These are phyloP conservation scores for Lentinula sp. DNA, from an alignment of 768 basidiomycete genomes.

Conservation along the genomic window DNA sequence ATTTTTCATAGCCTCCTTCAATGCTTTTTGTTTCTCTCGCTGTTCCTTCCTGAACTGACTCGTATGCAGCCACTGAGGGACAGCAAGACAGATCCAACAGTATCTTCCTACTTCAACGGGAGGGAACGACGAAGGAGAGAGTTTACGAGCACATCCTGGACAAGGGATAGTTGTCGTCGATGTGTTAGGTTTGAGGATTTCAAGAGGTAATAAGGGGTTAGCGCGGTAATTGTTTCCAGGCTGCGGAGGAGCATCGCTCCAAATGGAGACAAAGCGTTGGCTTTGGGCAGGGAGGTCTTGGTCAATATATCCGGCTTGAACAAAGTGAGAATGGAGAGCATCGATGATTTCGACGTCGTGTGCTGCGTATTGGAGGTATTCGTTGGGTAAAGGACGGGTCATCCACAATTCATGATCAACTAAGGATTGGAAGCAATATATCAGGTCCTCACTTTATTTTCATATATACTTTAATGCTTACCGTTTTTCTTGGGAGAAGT, in stretches of 20 bases:
- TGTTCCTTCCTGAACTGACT: not conserved
- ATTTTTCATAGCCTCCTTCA: not conserved
- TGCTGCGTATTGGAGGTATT: constrained; percentile 34
- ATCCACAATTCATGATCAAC: constrained; percentile 23
- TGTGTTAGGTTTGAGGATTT: not conserved
- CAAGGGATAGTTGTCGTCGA: not conserved
- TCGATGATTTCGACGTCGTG: constrained; percentile 35
- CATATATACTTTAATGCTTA: not conserved
- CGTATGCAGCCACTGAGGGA: not conserved
- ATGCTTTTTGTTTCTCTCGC: not conserved
- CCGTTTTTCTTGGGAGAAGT: not conserved
- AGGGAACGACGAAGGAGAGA: not conserved
- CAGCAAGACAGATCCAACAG: not conserved
- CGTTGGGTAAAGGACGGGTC: constrained; percentile 25
- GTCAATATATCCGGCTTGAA: not conserved
- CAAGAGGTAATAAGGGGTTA: not conserved
- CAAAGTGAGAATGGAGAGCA: constrained; percentile 27
- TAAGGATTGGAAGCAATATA: not conserved
- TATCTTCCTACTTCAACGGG: not conserved
- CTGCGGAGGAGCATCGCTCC: not conserved
- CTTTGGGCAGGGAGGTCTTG: not conserved
- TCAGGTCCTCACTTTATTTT: too few species aligned
- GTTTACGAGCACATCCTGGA: not conserved
- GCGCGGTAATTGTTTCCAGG: constrained; percentile 1
- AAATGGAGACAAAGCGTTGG: not conserved